Base-by-base conservation (phyloP, 2,329 filamentous ascomycete species). In the Aspergillus nomiae region DNA sequence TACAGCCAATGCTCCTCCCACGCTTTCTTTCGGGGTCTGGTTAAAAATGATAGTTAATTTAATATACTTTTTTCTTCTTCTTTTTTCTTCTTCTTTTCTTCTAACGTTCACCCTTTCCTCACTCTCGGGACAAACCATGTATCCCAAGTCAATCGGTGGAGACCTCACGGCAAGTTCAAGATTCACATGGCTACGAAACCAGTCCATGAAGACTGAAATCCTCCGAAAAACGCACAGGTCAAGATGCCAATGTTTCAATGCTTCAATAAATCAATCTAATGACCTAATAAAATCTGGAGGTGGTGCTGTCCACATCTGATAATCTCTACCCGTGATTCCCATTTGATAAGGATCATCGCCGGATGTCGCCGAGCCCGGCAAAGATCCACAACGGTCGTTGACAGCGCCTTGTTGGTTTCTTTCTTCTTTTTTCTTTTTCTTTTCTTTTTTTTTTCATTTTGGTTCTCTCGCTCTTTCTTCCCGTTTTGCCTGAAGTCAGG, bases 311-410 rank as follows among this genome's bases (percentile, higher is more conserved):
- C 50, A 21, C 56, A 59, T 59, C 56, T 38, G 45, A 51, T 48
- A 34, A 48, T 50, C 28, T 19, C 43, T 48, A 45, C 28, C 43
- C 41, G 34, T 12, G 45, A 28, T 30, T 55, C 14, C 16, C 28
- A 54, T 53, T 53, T 58, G 19, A 58, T 58, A 41, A 59, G 45
- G 56, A 59, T 59, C 34, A 30, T 51, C 56, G 48, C n/a, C 56
- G 45, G 56, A 51, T 51, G 48, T 41, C 45, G 56, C 32, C 43
- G 56, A 34, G 43, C n/a, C n/a, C 32, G 51, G 21, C 51, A 2
- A 32, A 38, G 51, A 38, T 38, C n/a, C 51, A 55, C 51, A 54
- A 38, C 34, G 19, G 48, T 38, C 11, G 36, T 38, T 16, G 51
- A 55, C 34, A n/a, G 12, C 26, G 6, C 21, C 34, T 53, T 10